Conservation (phyloP, 1,139 yeast species). For the Protomyces lactucae-debilis region DNA sequence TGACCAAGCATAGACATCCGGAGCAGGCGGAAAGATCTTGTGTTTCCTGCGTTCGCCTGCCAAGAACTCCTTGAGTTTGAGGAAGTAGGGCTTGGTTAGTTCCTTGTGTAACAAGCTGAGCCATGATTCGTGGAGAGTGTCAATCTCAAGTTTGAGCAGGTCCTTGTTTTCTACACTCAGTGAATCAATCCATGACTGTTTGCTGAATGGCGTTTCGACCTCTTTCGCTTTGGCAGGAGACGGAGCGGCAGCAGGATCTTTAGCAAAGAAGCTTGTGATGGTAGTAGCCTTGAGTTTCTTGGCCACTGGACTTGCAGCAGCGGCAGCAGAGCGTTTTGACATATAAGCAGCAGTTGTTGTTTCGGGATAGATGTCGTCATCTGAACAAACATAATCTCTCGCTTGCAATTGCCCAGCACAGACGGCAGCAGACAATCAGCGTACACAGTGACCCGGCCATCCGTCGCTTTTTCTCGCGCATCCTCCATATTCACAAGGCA, state of each 20-base stretch:
- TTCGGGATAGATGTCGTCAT: not conserved
- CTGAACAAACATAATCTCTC: not conserved
- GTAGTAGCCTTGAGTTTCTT: conserved; percentile 20
- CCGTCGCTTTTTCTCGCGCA: too few species aligned
- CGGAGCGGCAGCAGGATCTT: conserved; percentile 10
- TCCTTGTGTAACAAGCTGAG: conserved; percentile 62
- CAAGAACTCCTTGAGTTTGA: conserved; percentile 63
- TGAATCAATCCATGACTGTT: conserved; percentile 8
- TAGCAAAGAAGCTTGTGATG: conserved; percentile 23
- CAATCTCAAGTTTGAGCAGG: conserved; percentile 51
- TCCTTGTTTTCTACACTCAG: conserved; percentile 1
- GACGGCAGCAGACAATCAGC: too few species aligned
- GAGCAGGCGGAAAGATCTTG: conserved; percentile 66
- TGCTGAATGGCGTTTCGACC: conserved; percentile 2
- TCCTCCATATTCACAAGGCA: too few species aligned
- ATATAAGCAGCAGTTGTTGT: not conserved
- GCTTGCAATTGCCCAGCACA: too few species aligned
- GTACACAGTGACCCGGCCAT: too few species aligned
- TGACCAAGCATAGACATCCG: conserved; percentile 90
- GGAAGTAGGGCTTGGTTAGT: conserved; percentile 77
- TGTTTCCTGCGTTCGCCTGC: conserved; percentile 40
- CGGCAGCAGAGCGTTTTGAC: conserved; percentile 16
- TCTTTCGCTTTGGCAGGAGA: not conserved
- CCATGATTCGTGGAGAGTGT: conserved; percentile 73
- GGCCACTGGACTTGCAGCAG: conserved; percentile 3